Conservation (phyloP, 192 early-diverging fungal species). For the Podila verticillata region DNA sequence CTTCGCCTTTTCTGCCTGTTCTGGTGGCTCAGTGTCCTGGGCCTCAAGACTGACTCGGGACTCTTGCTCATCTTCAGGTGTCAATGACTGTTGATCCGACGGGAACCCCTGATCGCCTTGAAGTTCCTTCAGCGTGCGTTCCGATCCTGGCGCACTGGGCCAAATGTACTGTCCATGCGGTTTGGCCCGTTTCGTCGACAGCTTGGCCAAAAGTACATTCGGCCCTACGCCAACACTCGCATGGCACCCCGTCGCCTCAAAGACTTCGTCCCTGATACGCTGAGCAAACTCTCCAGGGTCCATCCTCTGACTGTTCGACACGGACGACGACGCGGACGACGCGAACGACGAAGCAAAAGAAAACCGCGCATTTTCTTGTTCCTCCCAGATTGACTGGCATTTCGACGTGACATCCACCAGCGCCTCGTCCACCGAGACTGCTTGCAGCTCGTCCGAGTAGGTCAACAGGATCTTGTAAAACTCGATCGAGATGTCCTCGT, state of each 20-base stretch:
- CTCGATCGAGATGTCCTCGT: slow-evolving; percentile 38
- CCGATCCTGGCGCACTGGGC: slow-evolving; percentile 27
- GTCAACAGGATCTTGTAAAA: slow-evolving; percentile 70
- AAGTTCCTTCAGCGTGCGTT: slow-evolving; percentile 63
- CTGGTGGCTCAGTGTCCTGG: slow-evolving; percentile 66
- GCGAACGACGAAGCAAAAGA: too few relatives aligned
- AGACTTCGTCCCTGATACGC: slow-evolving; percentile 61
- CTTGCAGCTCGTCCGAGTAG: slow-evolving; percentile 76
- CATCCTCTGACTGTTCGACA: not conserved
- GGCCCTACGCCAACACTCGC: slow-evolving; percentile 81
- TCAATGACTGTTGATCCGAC: not conserved
- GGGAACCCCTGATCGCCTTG: slow-evolving; percentile 5
- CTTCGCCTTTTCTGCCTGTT: slow-evolving; percentile 13
- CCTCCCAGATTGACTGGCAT: slow-evolving; percentile 37
- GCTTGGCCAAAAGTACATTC: slow-evolving; percentile 78
- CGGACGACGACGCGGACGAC: not conserved
- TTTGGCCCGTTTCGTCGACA: slow-evolving; percentile 25
- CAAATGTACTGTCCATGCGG: slow-evolving; percentile 47
- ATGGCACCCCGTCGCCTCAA: slow-evolving; percentile 64
- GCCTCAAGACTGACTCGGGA: slow-evolving; percentile 64
- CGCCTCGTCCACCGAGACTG: slow-evolving; percentile 89
- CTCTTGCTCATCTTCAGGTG: not conserved
- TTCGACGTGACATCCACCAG: slow-evolving; percentile 72
- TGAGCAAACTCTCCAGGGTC: slow-evolving; percentile 60
- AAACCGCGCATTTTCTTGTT: slow-evolving; percentile 9